A percentile compares a stretch with the other conserved stretches of the same genome.
These are phyloP conservation scores for Paulinella micropora DNA, from an alignment of 78 protist genomes.

Conservation along the genomic window DNA sequence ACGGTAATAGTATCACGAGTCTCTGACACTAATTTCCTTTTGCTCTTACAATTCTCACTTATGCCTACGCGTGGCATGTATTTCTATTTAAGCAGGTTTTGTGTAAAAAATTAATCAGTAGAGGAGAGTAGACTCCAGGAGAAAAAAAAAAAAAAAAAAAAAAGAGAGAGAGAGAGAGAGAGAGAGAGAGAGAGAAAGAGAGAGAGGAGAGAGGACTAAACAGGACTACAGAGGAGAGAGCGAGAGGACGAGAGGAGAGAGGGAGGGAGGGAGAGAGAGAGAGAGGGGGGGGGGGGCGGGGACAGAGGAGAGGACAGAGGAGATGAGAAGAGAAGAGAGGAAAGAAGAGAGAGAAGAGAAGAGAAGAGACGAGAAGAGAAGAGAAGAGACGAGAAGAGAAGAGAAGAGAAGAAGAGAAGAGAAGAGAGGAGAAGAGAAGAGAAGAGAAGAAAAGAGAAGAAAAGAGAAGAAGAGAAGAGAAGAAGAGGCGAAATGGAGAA, in stretches of 20 bases:
- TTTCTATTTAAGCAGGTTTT: too few species aligned
- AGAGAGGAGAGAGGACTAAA: too few species aligned
- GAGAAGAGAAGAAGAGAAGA: not conserved
- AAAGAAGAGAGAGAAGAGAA: not conserved
- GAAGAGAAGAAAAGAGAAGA: not conserved
- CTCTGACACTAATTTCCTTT: too few species aligned
- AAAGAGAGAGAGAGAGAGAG: not conserved
- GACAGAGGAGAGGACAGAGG: not conserved
- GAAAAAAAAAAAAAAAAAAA: not conserved
- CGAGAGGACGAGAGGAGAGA: not conserved
- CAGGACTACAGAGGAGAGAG: too few species aligned
- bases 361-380: not conserved
- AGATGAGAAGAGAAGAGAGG: not conserved
- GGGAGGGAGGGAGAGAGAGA: not conserved
- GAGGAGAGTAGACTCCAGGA: too few species aligned
- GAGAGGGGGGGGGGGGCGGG: not conserved
- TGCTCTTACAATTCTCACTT: too few species aligned
- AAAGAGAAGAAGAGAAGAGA: not conserved
- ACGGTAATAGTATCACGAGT: too few species aligned
- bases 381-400: not conserved
- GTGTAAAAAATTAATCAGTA: too few species aligned
- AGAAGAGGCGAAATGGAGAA: not conserved
- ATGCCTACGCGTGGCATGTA: too few species aligned
- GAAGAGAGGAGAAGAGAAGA: not conserved
- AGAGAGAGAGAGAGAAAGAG: not conserved